Evolutionary conservation across 768 basidiomycete species (phyloP).

Genomic region (Russula foetens): DNA sequence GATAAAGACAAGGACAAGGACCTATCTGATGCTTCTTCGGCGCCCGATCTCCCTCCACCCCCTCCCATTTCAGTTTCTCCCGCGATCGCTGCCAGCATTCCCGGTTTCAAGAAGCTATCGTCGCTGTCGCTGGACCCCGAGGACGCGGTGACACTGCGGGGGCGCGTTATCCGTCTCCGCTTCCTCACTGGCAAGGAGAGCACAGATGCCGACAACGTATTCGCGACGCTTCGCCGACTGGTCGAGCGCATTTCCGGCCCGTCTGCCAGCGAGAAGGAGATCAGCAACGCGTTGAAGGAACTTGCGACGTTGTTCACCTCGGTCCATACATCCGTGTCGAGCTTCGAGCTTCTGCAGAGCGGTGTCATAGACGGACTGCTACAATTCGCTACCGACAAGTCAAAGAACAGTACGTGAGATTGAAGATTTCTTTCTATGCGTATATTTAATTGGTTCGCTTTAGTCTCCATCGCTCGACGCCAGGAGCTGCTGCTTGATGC

Average conservation of each 20-base stretch:
- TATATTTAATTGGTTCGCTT: neutral
- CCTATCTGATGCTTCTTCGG: conserved; percentile 31
- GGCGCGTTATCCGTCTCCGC: conserved; percentile 82
- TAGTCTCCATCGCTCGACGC: conserved; percentile 58
- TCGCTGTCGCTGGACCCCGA: conserved; percentile 71
- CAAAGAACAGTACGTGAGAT: conserved; percentile 44
- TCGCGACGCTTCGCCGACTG: conserved; percentile 52
- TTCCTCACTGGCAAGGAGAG: conserved; percentile 54
- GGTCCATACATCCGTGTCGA: conserved; percentile 75
- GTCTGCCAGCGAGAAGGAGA: conserved; percentile 52
- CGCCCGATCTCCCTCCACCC: conserved; percentile 30
- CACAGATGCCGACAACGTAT: conserved; percentile 50
- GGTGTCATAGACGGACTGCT: conserved; percentile 86
- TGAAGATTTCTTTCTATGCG: neutral
- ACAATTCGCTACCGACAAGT: conserved; percentile 66
- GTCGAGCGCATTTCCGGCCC: conserved; percentile 54
- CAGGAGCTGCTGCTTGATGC: conserved; percentile 76
- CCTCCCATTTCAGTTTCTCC: conserved; percentile 33
- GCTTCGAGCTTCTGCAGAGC: conserved; percentile 92
- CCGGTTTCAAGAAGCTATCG: conserved; percentile 62
- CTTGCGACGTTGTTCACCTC: conserved; percentile 77
- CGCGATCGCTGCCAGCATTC: conserved; percentile 36
- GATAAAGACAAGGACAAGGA: conserved; percentile 40
- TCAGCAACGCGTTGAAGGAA: conserved; percentile 54
- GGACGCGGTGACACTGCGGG: conserved; percentile 89